phyloP scores from a whole-genome alignment of 495 filamentous ascomycete species.

The Immersiella caudata region DNA sequence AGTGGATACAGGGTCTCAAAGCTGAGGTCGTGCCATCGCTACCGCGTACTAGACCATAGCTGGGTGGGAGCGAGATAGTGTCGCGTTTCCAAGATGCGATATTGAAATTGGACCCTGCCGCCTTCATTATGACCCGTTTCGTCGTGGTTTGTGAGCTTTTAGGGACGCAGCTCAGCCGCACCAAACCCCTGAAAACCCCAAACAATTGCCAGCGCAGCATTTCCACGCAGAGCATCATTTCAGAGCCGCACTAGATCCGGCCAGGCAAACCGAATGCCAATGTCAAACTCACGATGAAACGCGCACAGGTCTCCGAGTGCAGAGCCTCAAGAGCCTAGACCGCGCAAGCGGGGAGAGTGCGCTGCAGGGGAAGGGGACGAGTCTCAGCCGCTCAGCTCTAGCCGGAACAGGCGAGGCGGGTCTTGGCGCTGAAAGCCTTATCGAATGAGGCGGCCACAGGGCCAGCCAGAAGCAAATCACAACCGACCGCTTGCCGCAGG shows the following conservation, averaged over 20 bases:
- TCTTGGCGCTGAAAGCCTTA: background rate
- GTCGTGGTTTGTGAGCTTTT: too few species aligned
- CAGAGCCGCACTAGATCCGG: background rate
- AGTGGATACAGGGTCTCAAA: too few species aligned
- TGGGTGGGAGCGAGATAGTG: too few species aligned
- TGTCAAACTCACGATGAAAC: background rate
- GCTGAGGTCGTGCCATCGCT: too few species aligned
- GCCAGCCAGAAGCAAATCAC: background rate
- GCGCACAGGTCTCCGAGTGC: background rate
- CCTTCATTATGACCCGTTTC: too few species aligned
- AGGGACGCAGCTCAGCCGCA: background rate
- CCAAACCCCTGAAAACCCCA: background rate
- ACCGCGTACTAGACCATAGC: too few species aligned
- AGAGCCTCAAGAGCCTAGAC: background rate
- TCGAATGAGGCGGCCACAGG: background rate
- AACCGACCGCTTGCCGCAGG: background rate
- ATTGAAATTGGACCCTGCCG: too few species aligned
- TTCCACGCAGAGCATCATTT: background rate
- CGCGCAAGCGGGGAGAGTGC: background rate
- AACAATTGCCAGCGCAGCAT: background rate
- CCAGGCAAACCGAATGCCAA: background rate
- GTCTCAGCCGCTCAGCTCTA: background rate
- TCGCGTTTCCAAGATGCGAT: too few species aligned
- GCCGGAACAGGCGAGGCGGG: background rate
- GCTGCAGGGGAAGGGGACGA: background rate